These are phyloP conservation scores for Coffea humblotiana DNA, from an alignment of 305 asterid genomes.

Conservation along the genomic window DNA sequence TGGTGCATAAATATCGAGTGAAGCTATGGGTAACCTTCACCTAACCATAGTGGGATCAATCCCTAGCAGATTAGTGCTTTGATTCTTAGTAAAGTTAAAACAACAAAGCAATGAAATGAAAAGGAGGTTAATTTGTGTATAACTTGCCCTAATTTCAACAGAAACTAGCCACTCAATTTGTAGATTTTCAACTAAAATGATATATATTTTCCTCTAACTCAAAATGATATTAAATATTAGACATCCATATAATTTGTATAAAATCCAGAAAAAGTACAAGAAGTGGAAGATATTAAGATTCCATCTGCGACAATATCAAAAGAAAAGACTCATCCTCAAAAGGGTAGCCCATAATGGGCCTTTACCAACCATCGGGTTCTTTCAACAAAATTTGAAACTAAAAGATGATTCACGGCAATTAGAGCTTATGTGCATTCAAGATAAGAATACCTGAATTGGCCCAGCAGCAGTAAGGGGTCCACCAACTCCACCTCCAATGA, in stretches of 20 bases:
- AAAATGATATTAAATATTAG: too few relatives aligned
- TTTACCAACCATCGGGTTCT: background rate
- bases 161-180: background rate
- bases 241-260: too few relatives aligned
- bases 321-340: background rate
- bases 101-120: background rate
- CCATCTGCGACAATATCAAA: background rate
- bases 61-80: background rate
- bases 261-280: too few relatives aligned
- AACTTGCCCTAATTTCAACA: background rate
- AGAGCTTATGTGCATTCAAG: background rate
- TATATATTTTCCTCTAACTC: background rate
- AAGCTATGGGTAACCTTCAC: too few relatives aligned
- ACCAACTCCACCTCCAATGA: conserved; percentile 64
- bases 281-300: background rate
- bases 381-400: background rate
- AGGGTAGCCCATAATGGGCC: background rate
- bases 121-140: background rate
- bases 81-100: too few relatives aligned
- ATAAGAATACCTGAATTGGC: conserved; percentile 52
- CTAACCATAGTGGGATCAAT: background rate
- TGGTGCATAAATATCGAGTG: background rate
- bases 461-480: conserved; percentile 66
- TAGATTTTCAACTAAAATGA: too few relatives aligned
- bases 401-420: background rate